These are phyloP conservation scores for Prunus kanzakura DNA, from an alignment of 306 rosid genomes.

Conservation along the genomic window DNA sequence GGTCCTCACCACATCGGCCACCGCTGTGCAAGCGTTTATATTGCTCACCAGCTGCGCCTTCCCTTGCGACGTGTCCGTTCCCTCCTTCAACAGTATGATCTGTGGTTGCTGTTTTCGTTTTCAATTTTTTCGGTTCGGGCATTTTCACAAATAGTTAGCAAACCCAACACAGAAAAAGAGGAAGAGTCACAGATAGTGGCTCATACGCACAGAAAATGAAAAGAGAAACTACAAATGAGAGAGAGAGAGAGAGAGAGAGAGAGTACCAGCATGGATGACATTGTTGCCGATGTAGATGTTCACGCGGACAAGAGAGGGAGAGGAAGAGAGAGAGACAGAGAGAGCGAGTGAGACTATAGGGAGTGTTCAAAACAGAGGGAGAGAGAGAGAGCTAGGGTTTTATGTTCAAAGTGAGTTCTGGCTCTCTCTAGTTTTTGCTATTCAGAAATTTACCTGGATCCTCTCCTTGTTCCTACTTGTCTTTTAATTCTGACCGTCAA, in stretches of 20 bases:
- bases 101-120: slow-evolving; percentile 82
- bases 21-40: slow-evolving; percentile 93
- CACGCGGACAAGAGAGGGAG: slow-evolving; percentile 10
- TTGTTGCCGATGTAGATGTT: slow-evolving; percentile 38
- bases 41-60: slow-evolving; percentile 91
- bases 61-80: slow-evolving; percentile 96
- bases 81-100: slow-evolving; percentile 93
- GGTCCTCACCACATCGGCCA: slow-evolving; percentile 88
- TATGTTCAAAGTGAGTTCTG: neutral
- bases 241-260: slow-evolving; percentile 4
- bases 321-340: neutral
- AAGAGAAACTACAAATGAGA: neutral
- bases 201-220: neutral
- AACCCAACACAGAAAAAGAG: neutral
- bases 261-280: slow-evolving; percentile 87
- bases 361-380: neutral
- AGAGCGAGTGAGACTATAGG: neutral
- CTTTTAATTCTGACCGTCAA: neutral
- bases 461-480: neutral
- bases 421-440: neutral
- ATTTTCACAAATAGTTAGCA: slow-evolving; percentile 29
- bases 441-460: neutral
- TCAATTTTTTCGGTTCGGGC: slow-evolving; percentile 7
- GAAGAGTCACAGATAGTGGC: slow-evolving; percentile 4
- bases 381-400: neutral